Evolutionary conservation across 2,329 filamentous ascomycete species (phyloP).

Genomic region (Lasiodiplodia theobromae): DNA sequence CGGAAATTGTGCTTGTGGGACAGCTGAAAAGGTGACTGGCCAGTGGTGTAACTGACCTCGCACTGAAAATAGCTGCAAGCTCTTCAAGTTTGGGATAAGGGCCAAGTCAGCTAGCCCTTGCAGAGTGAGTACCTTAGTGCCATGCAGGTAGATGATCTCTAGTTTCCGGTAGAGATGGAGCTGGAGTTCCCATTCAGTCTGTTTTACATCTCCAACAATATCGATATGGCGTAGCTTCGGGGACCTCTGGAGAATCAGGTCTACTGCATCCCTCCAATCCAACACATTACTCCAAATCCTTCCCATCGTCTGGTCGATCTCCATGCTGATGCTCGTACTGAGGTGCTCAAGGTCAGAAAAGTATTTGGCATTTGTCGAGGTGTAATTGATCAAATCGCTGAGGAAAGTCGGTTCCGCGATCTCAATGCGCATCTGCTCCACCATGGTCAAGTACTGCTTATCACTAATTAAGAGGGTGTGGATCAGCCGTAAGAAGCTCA

Average conservation of each 20-base stretch:
- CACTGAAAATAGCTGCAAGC: background rate
- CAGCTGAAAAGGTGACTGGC: background rate
- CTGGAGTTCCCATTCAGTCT: background rate
- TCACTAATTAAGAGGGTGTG: background rate
- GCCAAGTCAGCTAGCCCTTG: background rate
- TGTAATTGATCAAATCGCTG: too few species aligned
- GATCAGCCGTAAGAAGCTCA: background rate
- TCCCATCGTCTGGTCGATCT: too few species aligned
- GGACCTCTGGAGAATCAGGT: background rate
- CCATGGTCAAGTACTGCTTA: background rate
- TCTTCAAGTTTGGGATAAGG: background rate
- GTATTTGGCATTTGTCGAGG: too few species aligned
- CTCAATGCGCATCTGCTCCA: too few species aligned
- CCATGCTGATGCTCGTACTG: too few species aligned
- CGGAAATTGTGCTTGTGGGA: background rate
- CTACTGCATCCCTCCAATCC: background rate
- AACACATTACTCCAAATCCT: too few species aligned
- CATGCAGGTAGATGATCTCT: background rate
- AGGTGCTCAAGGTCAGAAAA: too few species aligned
- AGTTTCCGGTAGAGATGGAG: background rate
- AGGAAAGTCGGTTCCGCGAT: too few species aligned
- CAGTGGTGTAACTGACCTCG: background rate
- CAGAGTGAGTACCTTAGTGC: background rate
- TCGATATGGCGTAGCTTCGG: background rate
- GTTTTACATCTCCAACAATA: background rate